Evolutionary conservation across 768 basidiomycete species (phyloP).

Genomic region (Boletus rubroflammeus): DNA sequence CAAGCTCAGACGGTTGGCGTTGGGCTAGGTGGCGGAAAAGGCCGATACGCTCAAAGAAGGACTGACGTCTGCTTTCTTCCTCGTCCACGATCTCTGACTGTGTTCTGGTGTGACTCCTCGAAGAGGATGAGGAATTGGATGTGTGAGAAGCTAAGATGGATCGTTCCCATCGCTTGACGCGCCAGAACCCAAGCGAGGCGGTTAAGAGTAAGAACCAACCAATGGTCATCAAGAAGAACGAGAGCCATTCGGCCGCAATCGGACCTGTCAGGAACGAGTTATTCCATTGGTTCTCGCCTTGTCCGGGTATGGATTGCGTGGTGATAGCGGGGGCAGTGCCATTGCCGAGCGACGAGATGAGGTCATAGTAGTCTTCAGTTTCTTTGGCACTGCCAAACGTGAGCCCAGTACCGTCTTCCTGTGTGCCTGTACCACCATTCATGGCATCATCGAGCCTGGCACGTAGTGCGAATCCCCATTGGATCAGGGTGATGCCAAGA

Average conservation of each 20-base stretch:
- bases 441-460: slow-evolving; percentile 44
- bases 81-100: slow-evolving; percentile 28
- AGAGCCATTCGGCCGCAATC: slow-evolving; percentile 88
- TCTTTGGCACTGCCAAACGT: slow-evolving; percentile 44
- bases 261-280: slow-evolving; percentile 49
- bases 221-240: slow-evolving; percentile 91
- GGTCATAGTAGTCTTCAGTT: slow-evolving; percentile 42
- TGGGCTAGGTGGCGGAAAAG: slow-evolving; percentile 13
- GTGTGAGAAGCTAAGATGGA: slow-evolving; percentile 57
- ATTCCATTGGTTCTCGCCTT: slow-evolving; percentile 27
- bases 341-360: slow-evolving; percentile 25
- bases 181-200: slow-evolving; percentile 86
- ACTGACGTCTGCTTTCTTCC: slow-evolving; percentile 24
- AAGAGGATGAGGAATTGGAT: slow-evolving; percentile 33
- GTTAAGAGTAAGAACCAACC: slow-evolving; percentile 90
- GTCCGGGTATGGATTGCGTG: slow-evolving; percentile 5
- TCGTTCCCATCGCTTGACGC: slow-evolving; percentile 85
- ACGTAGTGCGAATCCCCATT: slow-evolving; percentile 86
- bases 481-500: slow-evolving; percentile 93
- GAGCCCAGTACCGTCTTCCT: slow-evolving; percentile 32
- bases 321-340: slow-evolving; percentile 16
- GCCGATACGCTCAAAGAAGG: slow-evolving; percentile 30
- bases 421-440: slow-evolving; percentile 28
- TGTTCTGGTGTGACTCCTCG: slow-evolving; percentile 28
- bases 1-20: slow-evolving; percentile 11